Evolutionary conservation across 805 yeast species (phyloP).

Genomic region (Pachysolen tannophilus): DNA sequence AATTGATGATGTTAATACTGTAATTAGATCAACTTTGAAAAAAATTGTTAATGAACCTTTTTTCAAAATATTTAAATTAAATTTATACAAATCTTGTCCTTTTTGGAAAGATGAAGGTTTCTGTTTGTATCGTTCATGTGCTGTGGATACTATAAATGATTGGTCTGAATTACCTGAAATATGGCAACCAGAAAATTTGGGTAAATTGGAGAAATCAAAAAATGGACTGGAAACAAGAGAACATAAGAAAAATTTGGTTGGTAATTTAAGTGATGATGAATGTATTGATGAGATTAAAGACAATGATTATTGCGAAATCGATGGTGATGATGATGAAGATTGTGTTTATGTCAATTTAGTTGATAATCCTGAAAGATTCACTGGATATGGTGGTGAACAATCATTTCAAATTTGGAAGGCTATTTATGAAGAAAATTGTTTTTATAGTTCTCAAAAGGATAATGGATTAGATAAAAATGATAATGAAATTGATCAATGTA

Average conservation of each 20-base stretch:
- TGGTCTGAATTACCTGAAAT: constrained; percentile 63
- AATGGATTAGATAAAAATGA: constrained; percentile 25
- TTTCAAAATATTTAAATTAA: constrained; percentile 81
- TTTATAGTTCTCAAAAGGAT: constrained; percentile 35
- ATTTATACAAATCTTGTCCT: constrained; percentile 77
- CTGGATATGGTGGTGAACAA: constrained; percentile 93
- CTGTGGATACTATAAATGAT: constrained; percentile 77
- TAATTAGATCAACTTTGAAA: constrained; percentile 48
- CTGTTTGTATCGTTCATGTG: constrained; percentile 83
- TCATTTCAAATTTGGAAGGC: constrained; percentile 90
- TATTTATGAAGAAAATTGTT: constrained; percentile 88
- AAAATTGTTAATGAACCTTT: constrained; percentile 65
- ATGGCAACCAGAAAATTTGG: constrained; percentile 69
- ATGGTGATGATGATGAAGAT: constrained; percentile 47
- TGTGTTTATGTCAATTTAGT: constrained; percentile 80
- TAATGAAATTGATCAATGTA: constrained; percentile 44
- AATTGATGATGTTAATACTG: constrained; percentile 41
- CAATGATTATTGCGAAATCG: constrained; percentile 64
- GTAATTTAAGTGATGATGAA: constrained; percentile 18
- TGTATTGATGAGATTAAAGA: constrained; percentile 26
- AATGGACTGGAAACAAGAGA: constrained; percentile 23
- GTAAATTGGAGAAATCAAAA: constrained; percentile 33
- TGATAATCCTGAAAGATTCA: constrained; percentile 91
- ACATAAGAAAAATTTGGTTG: neutral
- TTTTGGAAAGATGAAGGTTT: constrained; percentile 76